Evolutionary conservation across 129 eudicot genomes (phyloP), one percentile per base, ranked within the genome.

Genomic region (Glebionis coronaria): DNA sequence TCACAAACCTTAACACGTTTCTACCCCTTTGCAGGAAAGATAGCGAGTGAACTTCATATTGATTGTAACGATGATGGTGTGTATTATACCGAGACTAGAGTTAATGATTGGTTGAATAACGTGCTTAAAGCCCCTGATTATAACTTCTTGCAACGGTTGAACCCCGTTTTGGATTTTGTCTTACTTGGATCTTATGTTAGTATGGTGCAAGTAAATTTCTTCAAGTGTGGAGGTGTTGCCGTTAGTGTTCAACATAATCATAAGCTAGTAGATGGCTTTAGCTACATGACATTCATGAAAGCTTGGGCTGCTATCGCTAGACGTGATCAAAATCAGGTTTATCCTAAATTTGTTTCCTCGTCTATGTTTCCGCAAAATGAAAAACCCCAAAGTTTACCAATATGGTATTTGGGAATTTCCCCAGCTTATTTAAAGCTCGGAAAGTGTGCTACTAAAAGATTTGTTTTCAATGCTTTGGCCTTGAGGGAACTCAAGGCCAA

Each of bases 11-110:
- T 78, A 67, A 66, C 78, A 14, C 47, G 15, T 21, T 64, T 72
- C 42, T 78, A 78, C 40, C 74, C 71, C 0, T 67, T 72, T 62
- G 74, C 78, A 1, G 82, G 78, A 13, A 66, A 71, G 64, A 31
- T 78, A 31, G 42, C 57, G 3, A 71, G 65, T 19, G 73, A 72
- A 21, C 70, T 56, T 20, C 71, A 29, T 29, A 45, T 78, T 28
- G 78, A 68, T 19, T 78, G 82, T 67, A 72, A 78, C 16, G 82
- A 78, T 13, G 78, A 72, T n/a, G 82, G 78, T 15, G 63, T 72
- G 44, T 46, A 67, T 55, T 78, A 35, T 40, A 12, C 16, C 3
- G 69, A 72, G 54, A 71, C 74, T 15, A 21, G 70, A 40, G 68
- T 79, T 5, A 46, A 68, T 44, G 31, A 53, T 60, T 18, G 2